Conservation (phyloP, 192 early-diverging fungal species). For the Coemansia sp. region DNA sequence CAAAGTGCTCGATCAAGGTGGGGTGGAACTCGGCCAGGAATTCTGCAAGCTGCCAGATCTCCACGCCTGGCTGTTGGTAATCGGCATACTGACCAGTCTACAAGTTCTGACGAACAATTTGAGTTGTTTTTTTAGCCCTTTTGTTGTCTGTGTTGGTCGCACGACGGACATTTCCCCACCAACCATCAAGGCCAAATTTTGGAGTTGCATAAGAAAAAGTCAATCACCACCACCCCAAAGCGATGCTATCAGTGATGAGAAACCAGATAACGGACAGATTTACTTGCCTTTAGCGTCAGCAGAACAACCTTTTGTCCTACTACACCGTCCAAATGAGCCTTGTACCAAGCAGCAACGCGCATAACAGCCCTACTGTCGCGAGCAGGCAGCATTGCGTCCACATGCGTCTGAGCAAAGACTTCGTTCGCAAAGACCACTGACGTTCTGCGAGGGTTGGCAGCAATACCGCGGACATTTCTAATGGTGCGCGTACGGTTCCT, state of each 20-base stretch:
- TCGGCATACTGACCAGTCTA: constrained; percentile 2
- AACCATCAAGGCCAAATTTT: not conserved
- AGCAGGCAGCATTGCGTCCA: constrained; percentile 7
- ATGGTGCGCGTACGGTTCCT: constrained; percentile 65
- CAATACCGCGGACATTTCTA: constrained; percentile 63
- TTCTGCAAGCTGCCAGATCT: constrained; percentile 30
- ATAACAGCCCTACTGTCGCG: constrained; percentile 63
- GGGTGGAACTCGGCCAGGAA: constrained; percentile 51
- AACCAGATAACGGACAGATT: constrained; percentile 14
- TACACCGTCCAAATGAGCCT: constrained; percentile 46
- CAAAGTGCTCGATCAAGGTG: constrained; percentile 53
- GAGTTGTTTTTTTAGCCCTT: not conserved
- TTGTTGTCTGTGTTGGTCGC: not conserved
- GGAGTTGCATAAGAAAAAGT: not conserved
- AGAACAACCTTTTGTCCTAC: constrained; percentile 25
- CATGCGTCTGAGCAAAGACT: constrained; percentile 57
- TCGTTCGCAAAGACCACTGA: constrained; percentile 73
- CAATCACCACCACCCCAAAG: not conserved
- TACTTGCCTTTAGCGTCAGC: constrained; percentile 26
- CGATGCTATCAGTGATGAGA: constrained; percentile 20
- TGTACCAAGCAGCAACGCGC: constrained; percentile 62
- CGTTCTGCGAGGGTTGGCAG: constrained; percentile 57
- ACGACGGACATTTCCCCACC: not conserved
- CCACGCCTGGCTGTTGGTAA: constrained; percentile 16
- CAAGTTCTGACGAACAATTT: not conserved